phyloP scores from a whole-genome alignment of 1,139 yeast species.

The Saccharomyces uvarum region DNA sequence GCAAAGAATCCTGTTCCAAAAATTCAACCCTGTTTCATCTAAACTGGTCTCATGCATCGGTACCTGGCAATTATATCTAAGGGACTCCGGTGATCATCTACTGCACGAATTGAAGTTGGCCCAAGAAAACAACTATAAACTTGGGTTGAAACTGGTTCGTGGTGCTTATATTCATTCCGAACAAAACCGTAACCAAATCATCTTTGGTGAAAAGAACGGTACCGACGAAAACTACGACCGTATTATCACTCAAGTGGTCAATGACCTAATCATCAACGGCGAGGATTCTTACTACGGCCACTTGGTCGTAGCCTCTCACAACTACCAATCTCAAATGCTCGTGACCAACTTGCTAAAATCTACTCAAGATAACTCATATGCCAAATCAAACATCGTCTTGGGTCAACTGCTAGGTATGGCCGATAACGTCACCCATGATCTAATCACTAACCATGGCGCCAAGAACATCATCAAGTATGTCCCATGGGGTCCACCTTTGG shows the following conservation, averaged over 20 bases:
- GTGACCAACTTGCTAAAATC: constrained; percentile 51
- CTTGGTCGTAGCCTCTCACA: constrained; percentile 88
- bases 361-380: constrained; percentile 23
- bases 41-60: constrained; percentile 70
- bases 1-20: constrained; percentile 72
- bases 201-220: constrained; percentile 55
- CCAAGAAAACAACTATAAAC: constrained; percentile 50
- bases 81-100: constrained; percentile 58
- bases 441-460: constrained; percentile 56
- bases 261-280: constrained; percentile 46
- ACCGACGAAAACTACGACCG: constrained; percentile 49
- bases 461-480: constrained; percentile 85
- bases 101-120: constrained; percentile 62
- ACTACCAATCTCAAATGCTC: constrained; percentile 64
- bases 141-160: constrained; percentile 90
- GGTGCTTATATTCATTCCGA: constrained; percentile 96
- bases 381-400: constrained; percentile 62
- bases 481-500: constrained; percentile 97
- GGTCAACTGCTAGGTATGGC: constrained; percentile 97
- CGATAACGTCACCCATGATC: constrained; percentile 73
- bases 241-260: constrained; percentile 60
- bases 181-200: constrained; percentile 54
- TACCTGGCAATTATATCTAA: constrained; percentile 87
- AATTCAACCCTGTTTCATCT: constrained; percentile 54
- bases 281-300: constrained; percentile 62